phyloP scores from a whole-genome alignment of 192 early-diverging fungal genomes.

The Entomortierella beljakovae region DNA sequence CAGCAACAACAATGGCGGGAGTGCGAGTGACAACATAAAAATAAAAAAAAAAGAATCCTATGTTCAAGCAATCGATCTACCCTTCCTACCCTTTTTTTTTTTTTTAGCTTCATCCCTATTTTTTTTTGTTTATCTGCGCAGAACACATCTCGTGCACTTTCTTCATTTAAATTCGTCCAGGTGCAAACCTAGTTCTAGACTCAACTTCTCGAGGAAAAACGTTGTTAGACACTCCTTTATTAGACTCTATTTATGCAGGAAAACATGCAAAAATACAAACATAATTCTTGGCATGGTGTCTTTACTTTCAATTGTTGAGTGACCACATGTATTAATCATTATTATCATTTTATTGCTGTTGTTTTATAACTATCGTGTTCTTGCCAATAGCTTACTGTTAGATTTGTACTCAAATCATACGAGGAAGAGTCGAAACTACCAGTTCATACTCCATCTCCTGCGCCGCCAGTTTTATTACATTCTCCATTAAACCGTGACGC shows the following conservation, averaged over 20 bases:
- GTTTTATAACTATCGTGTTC: neutral
- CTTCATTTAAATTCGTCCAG: too few species aligned
- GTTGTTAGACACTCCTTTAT: too few species aligned
- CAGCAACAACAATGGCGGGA: neutral
- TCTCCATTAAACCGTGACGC: slow-evolving; percentile 10
- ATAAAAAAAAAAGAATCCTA: neutral
- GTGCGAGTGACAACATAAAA: neutral
- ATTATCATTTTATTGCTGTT: neutral
- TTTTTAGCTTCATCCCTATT: neutral
- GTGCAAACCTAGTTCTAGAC: too few species aligned
- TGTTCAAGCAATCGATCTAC: too few species aligned
- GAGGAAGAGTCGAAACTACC: slow-evolving; percentile 29
- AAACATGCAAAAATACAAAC: too few species aligned
- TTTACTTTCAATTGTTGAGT: neutral
- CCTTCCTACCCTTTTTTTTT: neutral
- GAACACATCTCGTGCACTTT: too few species aligned
- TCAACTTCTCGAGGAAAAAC: too few species aligned
- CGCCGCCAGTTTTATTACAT: slow-evolving; percentile 29
- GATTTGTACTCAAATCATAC: slow-evolving; percentile 20
- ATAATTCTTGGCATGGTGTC: too few species aligned
- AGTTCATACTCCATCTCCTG: slow-evolving; percentile 35
- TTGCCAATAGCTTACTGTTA: slow-evolving; percentile 9
- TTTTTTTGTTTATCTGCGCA: neutral
- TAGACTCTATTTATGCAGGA: too few species aligned
- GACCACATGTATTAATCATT: neutral